Percentiles rank a stretch among this genome's conserved stretches.
These are phyloP conservation scores for Venturia oleaginea DNA, from an alignment of 2,329 filamentous ascomycete genomes.

Conservation along the genomic window DNA sequence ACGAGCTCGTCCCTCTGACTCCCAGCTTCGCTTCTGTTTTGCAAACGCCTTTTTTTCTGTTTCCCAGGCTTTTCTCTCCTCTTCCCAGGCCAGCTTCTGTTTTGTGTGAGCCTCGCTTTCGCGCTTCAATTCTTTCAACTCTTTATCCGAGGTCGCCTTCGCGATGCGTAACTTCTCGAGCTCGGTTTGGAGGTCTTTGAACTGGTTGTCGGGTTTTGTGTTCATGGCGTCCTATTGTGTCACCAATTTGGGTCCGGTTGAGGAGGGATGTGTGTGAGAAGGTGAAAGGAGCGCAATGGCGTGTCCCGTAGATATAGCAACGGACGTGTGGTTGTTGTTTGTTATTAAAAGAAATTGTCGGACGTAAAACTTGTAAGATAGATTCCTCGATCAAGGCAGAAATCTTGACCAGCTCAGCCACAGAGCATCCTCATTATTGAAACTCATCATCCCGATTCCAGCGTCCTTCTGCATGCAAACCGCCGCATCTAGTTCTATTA, in stretches of 20 bases:
- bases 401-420: too few species aligned
- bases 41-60: background rate
- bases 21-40: background rate
- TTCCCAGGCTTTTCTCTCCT: background rate
- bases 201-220: background rate
- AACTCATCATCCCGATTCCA: too few species aligned
- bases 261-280: background rate
- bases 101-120: background rate
- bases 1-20: background rate
- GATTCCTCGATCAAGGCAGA: too few species aligned
- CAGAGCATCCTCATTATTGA: too few species aligned
- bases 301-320: background rate
- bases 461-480: too few species aligned
- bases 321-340: background rate
- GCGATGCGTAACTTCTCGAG: background rate
- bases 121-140: background rate
- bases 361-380: too few species aligned
- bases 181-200: background rate
- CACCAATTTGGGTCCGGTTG: background rate
- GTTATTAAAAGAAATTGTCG: too few species aligned
- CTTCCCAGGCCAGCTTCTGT: background rate
- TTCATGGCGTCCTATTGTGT: background rate
- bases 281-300: background rate
- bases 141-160: background rate
- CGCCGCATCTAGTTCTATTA: too few species aligned